Evolutionary conservation across 1,139 yeast genomes (phyloP).

Genomic region (Hansenula sp.): DNA sequence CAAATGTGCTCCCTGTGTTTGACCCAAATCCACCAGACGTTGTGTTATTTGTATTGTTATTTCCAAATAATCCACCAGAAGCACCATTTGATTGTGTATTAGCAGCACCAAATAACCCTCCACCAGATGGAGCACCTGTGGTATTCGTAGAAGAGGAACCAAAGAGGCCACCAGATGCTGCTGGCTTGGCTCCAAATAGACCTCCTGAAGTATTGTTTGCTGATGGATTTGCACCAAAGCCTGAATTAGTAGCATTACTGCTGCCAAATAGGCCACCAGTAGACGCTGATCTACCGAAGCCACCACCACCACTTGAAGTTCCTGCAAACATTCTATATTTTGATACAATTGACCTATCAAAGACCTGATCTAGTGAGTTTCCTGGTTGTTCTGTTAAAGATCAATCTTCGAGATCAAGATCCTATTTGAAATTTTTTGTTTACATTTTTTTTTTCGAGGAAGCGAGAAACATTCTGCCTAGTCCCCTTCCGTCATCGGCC

Average conservation of each 20-base stretch:
- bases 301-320: constrained; percentile 8
- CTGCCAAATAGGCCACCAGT: constrained; percentile 25
- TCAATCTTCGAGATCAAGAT: neutral
- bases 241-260: constrained; percentile 7
- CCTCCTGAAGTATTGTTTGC: constrained; percentile 11
- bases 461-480: too few species aligned
- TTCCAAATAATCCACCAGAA: constrained; percentile 1
- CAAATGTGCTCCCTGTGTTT: constrained; percentile 27
- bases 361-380: too few species aligned
- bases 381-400: neutral
- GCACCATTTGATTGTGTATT: too few species aligned
- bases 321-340: constrained; percentile 19
- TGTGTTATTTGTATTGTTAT: neutral
- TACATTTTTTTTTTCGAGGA: neutral
- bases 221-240: constrained; percentile 22
- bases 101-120: constrained; percentile 23
- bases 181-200: neutral
- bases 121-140: constrained; percentile 2
- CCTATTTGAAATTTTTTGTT: neutral
- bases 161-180: neutral
- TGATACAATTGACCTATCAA: neutral
- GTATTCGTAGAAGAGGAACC: constrained; percentile 8
- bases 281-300: constrained; percentile 24
- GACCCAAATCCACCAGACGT: constrained; percentile 11
- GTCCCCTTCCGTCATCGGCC: too few species aligned